Base-by-base conservation (phyloP, 768 basidiomycete species). In the Rhizopogon sp. region DNA sequence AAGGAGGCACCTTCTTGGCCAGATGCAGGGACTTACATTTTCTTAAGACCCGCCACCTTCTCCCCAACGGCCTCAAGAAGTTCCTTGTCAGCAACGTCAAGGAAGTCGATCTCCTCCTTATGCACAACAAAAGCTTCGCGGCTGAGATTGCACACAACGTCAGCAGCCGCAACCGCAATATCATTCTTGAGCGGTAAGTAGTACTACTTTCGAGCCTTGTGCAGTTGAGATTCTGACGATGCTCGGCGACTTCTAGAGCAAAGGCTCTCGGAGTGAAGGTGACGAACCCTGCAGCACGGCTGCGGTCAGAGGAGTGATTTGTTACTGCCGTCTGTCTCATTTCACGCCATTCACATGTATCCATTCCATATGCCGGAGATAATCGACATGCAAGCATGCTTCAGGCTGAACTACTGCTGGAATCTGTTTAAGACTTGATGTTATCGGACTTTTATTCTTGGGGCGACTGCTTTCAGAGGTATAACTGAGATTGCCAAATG, bases 141-240 rank as follows among this genome's bases (percentile, higher is more conserved):
- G 97, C 94, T 52, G 93, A 96, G 72, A 93, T 99, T 64, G 97
- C 97, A 51, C 95, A 97, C 81, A 87, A 84, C 63, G 94, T 99
- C 61, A 91, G 88, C 77, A 90, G 90, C 79, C 88, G 92, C 71
- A 98, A 98, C 82, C 90, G 97, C 63, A 85, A 86, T 53, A 76
- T 81, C 55, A 94, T 99, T 64, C 76, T 98, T 50, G 93, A 95
- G 75, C 82, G 94, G 88, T 90, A 59, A 42, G 76, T 71, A 22
- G 3, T 14, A 13, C 6, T 46, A n/a, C 16, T 39, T 46, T 17
- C 7, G 16, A 46, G 44, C 43, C 7, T 6, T 22, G 35, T 10
- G 8, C 47, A 56, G 28, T 16, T 31, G 41, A 10, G 10, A 54
- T 50, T 25, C 49, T 61, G 40, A 37, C 11, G 35, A 58, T 56